Conservation (phyloP, 805 yeast genomes). For the Yamadazyma akitaensis region DNA sequence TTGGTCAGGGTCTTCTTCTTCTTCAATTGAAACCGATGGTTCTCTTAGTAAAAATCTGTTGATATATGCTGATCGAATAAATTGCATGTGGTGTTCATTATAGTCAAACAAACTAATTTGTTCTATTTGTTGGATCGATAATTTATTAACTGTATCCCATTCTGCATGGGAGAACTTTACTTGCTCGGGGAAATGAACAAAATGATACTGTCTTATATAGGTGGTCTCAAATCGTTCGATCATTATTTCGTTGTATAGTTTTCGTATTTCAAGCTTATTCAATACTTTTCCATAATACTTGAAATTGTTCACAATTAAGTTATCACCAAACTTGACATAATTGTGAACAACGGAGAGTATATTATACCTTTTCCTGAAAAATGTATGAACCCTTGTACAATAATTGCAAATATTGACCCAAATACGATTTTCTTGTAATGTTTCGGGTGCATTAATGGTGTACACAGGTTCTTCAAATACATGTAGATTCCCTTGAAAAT, state of each 20-base stretch:
- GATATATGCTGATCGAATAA: background rate
- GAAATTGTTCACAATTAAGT: constrained; percentile 6
- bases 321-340: constrained; percentile 12
- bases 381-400: constrained; percentile 17
- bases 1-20: background rate
- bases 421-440: constrained; percentile 9
- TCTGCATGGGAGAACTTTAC: constrained; percentile 4
- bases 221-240: constrained; percentile 17
- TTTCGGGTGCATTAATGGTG: background rate
- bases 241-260: constrained; percentile 20
- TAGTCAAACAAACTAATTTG: constrained; percentile 1
- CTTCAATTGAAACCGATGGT: background rate
- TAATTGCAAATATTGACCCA: constrained; percentile 9
- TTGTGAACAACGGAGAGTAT: constrained; percentile 17
- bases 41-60: background rate
- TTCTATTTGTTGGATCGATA: background rate
- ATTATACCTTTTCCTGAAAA: constrained; percentile 21
- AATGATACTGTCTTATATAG: constrained; percentile 14
- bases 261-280: background rate
- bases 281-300: constrained; percentile 2
- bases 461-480: constrained; percentile 13
- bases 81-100: constrained; percentile 3
- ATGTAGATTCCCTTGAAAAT: constrained; percentile 21
- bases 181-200: constrained; percentile 19
- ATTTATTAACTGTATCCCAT: constrained; percentile 1